Base-by-base conservation (phyloP, 1,139 yeast species). In the Scheffersomyces titani region DNA sequence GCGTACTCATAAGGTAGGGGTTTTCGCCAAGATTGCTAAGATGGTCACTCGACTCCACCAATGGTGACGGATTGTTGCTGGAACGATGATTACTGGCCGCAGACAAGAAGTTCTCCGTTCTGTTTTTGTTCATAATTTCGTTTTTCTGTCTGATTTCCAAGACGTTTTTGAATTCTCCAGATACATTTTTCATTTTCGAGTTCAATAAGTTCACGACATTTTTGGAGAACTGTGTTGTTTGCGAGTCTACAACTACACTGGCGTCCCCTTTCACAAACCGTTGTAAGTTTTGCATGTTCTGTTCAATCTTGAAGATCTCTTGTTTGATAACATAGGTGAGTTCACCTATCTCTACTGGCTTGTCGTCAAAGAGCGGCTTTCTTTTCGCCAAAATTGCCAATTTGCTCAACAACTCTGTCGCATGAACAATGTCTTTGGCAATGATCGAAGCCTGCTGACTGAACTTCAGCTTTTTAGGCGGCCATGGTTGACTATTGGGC, bases 361-460 rank as follows among this genome's bases (percentile, higher is more conserved):
- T 88, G 72, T 96, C 99, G 69, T 93, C 97, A 66, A 94, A 91
- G 67, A 94, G 75, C n/a, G 98, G 97, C 70, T 92, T 93, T 64
- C 93, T 80, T 70, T 89, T 91, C 9, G 99, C 98, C 61, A 94
- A 73, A 51, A 85, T 66, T 1, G 99, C 97, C 53, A 94, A 79
- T 64, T 92, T 88, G 52, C 90, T 86, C 58, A 96, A 80, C 66
- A 92, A 79, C 57, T 87, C 92, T 2, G 98, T 93, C n/a, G 96
- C 92, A 58, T 87, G 88, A 19, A 92, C 89, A 56, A 94, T 92
- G 67, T 94, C 98, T 66, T 87, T 89, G 53, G 98, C 98, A 50
- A 94, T 91, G 30, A 80, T 75, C 46, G 94, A 84, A 2, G 99
- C 99, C 63, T 88, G 87, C 59, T 80, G 78, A 60, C 92, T 88